Evolutionary conservation across 139 green algal species (phyloP).

Genomic region (Medakamo hakoo): DNA sequence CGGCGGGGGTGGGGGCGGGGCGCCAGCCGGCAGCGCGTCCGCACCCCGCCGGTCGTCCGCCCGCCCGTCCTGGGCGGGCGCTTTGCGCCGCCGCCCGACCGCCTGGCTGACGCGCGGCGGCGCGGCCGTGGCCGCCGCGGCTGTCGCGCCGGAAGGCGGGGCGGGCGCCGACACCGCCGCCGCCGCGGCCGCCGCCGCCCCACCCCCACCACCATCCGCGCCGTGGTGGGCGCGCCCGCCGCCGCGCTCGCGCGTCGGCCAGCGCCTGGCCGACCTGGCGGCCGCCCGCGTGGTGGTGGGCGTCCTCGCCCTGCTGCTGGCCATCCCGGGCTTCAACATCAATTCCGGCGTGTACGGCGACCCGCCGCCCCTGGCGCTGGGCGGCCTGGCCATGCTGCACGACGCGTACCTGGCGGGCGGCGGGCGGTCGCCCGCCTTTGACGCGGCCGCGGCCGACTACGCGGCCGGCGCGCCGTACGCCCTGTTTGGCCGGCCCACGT

Average conservation of each 20-base stretch:
- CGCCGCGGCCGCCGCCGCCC: slow-evolving; percentile 13
- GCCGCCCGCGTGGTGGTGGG: slow-evolving; percentile 51
- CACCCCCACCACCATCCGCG: background rate
- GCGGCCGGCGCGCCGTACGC: slow-evolving; percentile 24
- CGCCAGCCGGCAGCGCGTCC: background rate
- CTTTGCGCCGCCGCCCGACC: background rate
- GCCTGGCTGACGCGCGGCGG: background rate
- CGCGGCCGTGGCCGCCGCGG: background rate
- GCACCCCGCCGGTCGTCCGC: background rate
- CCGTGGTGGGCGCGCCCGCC: background rate
- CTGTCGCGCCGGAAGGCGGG: too few species aligned
- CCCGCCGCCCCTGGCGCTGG: slow-evolving; percentile 27
- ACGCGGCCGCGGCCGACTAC: slow-evolving; percentile 13
- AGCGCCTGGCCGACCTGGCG: slow-evolving; percentile 79
- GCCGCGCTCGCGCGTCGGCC: slow-evolving; percentile 47
- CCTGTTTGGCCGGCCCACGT: slow-evolving; percentile 22
- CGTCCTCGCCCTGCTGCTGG: slow-evolving; percentile 69
- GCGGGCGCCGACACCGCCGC: slow-evolving; percentile 3
- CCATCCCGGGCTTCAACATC: slow-evolving; percentile 67
- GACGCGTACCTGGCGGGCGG: slow-evolving; percentile 22
- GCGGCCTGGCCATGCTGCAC: slow-evolving; percentile 66
- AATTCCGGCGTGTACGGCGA: slow-evolving; percentile 47
- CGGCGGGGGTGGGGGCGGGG: slow-evolving; percentile 1
- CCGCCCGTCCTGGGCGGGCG: background rate
- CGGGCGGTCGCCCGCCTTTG: background rate